phyloP scores from a whole-genome alignment of 2,329 filamentous ascomycete genomes.

The Conoideocrella luteorostrata region DNA sequence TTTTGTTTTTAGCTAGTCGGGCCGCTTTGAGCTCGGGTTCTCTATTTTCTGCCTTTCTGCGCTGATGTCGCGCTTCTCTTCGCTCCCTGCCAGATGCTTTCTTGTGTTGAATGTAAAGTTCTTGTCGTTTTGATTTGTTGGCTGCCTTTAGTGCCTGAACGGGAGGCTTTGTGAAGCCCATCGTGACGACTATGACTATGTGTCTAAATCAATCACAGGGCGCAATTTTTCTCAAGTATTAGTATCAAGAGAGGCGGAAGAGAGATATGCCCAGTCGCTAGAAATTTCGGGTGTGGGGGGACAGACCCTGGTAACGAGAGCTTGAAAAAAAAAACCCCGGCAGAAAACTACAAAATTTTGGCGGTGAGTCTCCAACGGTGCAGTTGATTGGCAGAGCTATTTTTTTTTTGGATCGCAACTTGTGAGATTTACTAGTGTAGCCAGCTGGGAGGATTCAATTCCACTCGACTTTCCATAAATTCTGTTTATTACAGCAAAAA shows the following conservation, averaged over 20 bases:
- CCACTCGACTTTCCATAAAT: too few species aligned
- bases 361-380: constrained; percentile 24
- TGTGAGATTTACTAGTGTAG: neutral
- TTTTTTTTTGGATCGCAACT: constrained; percentile 2
- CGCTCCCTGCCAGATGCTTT: constrained; percentile 66
- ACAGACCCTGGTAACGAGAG: constrained; percentile 2
- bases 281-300: constrained; percentile 15
- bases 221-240: too few species aligned
- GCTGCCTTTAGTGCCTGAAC: constrained; percentile 41
- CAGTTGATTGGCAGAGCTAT: constrained; percentile 18
- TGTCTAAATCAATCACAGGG: too few species aligned
- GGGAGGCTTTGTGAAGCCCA: constrained; percentile 29
- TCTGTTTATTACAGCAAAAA: neutral
- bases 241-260: neutral
- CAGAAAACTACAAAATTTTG: constrained; percentile 32
- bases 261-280: too few species aligned
- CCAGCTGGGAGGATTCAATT: too few species aligned
- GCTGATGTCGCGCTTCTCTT: constrained; percentile 67
- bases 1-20: constrained; percentile 70
- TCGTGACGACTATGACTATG: too few species aligned
- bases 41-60: constrained; percentile 79
- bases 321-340: constrained; percentile 12
- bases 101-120: constrained; percentile 75
- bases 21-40: constrained; percentile 69
- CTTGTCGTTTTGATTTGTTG: constrained; percentile 76